phyloP scores from a whole-genome alignment of 306 rosid genomes.

The Corylus americana region DNA sequence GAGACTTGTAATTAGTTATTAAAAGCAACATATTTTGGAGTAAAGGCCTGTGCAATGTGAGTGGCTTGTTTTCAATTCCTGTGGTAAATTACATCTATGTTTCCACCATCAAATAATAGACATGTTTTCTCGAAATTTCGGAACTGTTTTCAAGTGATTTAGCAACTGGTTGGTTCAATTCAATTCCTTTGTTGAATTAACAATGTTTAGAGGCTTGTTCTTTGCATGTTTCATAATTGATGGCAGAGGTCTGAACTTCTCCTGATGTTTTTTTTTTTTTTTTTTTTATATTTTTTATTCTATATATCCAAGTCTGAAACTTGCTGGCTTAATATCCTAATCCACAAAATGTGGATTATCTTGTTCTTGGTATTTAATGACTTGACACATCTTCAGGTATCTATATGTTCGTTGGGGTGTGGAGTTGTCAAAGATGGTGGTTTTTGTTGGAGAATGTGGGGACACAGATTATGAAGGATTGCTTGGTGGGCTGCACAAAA shows the following conservation, averaged over 20 bases:
- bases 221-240: background rate
- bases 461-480: slow-evolving; percentile 97
- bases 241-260: background rate
- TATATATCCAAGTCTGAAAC: background rate
- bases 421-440: slow-evolving; percentile 90
- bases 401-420: slow-evolving; percentile 94
- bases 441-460: slow-evolving; percentile 88
- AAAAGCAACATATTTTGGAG: background rate
- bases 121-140: background rate
- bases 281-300: background rate
- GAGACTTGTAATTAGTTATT: background rate
- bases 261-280: background rate
- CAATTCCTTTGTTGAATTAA: background rate
- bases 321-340: background rate
- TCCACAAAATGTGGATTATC: background rate
- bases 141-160: background rate
- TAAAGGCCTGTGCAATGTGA: background rate
- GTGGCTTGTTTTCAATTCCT: background rate
- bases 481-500: slow-evolving; percentile 80
- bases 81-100: background rate
- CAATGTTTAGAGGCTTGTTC: background rate
- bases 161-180: background rate
- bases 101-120: background rate
- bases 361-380: slow-evolving; percentile 25
- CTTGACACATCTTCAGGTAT: slow-evolving; percentile 60